A percentile compares a stretch with the other conserved stretches of the same genome.
phyloP scores from a whole-genome alignment of 2,329 filamentous ascomycete genomes.

The Samsoniella hepiali region DNA sequence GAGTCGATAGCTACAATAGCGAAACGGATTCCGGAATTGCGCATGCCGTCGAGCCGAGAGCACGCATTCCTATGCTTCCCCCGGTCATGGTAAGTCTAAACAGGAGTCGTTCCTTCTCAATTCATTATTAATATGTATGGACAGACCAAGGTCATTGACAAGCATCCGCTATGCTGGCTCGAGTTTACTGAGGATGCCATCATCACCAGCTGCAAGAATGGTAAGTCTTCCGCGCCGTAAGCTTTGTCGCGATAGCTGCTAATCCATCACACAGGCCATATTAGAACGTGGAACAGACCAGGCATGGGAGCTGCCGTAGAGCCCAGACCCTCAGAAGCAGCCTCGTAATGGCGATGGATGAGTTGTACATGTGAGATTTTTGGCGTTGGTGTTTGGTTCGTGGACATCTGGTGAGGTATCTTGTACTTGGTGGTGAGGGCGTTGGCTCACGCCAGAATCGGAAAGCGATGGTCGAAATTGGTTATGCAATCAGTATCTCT shows the following conservation, averaged over 20 bases:
- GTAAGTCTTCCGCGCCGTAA: constrained; percentile 48
- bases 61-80: constrained; percentile 79
- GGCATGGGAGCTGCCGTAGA: constrained; percentile 18
- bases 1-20: constrained; percentile 56
- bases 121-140: constrained; percentile 17
- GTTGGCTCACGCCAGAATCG: neutral
- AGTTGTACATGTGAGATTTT: neutral
- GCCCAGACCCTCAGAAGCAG: neutral
- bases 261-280: constrained; percentile 54
- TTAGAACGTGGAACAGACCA: constrained; percentile 23
- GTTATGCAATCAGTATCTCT: neutral
- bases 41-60: constrained; percentile 81
- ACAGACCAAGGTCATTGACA: constrained; percentile 77
- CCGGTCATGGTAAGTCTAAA: constrained; percentile 72
- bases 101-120: neutral
- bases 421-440: neutral
- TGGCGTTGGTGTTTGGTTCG: neutral
- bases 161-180: constrained; percentile 83
- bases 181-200: constrained; percentile 94
- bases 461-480: neutral
- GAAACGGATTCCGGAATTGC: constrained; percentile 60
- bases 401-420: neutral
- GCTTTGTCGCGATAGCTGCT: neutral
- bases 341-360: neutral
- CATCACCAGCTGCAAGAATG: constrained; percentile 85